Evolutionary conservation across 805 yeast genomes (phyloP).

Genomic region (Ogataea haglerorum): DNA sequence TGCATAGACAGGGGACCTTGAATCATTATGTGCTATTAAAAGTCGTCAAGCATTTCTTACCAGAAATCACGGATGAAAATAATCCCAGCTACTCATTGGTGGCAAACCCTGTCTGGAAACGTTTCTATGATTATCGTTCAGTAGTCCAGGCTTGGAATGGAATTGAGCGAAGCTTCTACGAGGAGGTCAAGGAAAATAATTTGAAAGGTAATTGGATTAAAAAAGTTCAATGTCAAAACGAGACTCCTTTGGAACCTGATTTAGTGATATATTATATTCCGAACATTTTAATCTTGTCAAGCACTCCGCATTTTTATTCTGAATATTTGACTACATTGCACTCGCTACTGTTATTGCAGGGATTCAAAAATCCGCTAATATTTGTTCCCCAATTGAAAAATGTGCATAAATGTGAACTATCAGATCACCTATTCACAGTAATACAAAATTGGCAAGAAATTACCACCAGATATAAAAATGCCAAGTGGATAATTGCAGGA

Average conservation of each 20-base stretch:
- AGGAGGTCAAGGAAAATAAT: constrained; percentile 13
- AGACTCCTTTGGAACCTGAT: constrained; percentile 34
- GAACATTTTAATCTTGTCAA: constrained; percentile 38
- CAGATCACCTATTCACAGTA: constrained; percentile 28
- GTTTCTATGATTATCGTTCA: constrained; percentile 30
- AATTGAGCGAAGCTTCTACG: constrained; percentile 31
- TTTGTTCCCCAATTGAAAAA: constrained; percentile 35
- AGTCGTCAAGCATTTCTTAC: constrained; percentile 20
- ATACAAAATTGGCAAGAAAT: constrained; percentile 34
- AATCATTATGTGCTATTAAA: constrained; percentile 25
- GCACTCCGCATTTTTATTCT: constrained; percentile 39
- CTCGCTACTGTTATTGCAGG: constrained; percentile 42
- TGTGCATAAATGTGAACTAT: constrained; percentile 16
- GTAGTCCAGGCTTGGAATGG: constrained; percentile 35
- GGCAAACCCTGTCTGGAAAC: constrained; percentile 32
- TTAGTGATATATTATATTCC: constrained; percentile 43
- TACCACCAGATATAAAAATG: constrained; percentile 18
- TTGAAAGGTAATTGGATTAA: constrained; percentile 23
- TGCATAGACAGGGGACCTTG: constrained; percentile 31
- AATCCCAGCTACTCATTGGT: constrained; percentile 27
- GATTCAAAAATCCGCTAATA: constrained; percentile 46
- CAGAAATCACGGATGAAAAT: constrained; percentile 14
- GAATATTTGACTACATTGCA: constrained; percentile 44
- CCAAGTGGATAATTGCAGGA: constrained; percentile 38
- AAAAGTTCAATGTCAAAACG: constrained; percentile 28